Evolutionary conservation across 306 rosid species (phyloP), one percentile per base, ranked within the genome.

Genomic region (Quercus variabilis): DNA sequence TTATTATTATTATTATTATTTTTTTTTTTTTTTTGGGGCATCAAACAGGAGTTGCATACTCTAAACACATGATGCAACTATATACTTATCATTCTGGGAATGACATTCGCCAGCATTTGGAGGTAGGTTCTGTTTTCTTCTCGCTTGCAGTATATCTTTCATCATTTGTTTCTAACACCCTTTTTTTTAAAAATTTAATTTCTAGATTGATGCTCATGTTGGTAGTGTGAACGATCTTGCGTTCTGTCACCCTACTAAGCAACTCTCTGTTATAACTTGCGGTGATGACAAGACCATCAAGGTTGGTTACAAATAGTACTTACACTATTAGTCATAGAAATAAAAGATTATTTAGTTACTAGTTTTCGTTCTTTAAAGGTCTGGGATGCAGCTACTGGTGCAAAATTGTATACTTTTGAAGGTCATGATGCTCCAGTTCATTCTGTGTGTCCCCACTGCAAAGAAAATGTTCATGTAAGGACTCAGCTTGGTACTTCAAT

Each of bases 211-310:
- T 26, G 92, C 92, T 60, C 90, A 88, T 82, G 80, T 75, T 72
- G 92, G 92, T 21, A 78, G 88, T 35, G 90, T 88, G 14, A 84
- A 86, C 55, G 92, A 88, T 76, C 73, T 88, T 55, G 90, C 88
- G 6, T 88, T 86, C 59, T 74, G 79, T 35, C 52, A 23, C 41
- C 87, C 87, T 26, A 33, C 49, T 51, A 80, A 76, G 46, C 72
- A 77, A 60, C 88, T 77, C 5, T 82, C 74, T 74, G 80, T 63
- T 67, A 57, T 88, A 54, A 84, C 90, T 49, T 84, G 92, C 2
- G 92, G 92, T 18, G 92, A 89, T 68, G 92, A 89, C 72, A 86
- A 74, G 74, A 58, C 83, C 38, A 81, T 89, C 60, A 89, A 86
- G 92, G 90, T 89, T 77, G 80, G 89, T 89, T 81, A 49, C 51